These are phyloP conservation scores for Stemphylium vesicarium DNA, from an alignment of 2,329 filamentous ascomycete genomes.

Conservation along the genomic window DNA sequence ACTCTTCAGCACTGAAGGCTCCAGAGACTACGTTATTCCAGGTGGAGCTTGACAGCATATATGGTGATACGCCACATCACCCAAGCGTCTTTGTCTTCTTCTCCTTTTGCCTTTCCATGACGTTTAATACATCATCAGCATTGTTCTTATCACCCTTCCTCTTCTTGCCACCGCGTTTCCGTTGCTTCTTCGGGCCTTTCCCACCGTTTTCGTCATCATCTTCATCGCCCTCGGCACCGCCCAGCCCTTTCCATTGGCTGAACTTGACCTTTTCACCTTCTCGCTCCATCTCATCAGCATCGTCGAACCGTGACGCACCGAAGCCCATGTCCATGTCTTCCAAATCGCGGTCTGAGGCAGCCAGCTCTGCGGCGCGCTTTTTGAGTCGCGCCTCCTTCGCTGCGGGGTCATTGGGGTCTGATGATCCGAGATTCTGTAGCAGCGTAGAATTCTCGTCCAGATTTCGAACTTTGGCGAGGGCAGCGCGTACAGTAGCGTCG, in stretches of 20 bases:
- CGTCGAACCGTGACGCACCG: constrained; percentile 83
- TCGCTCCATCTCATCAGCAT: constrained; percentile 81
- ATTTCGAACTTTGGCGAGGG: constrained; percentile 76
- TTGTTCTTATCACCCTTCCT: constrained; percentile 80
- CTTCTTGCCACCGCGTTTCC: constrained; percentile 76
- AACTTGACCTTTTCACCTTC: constrained; percentile 67
- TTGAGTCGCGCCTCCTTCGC: constrained; percentile 72
- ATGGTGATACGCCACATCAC: neutral
- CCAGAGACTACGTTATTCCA: constrained; percentile 28
- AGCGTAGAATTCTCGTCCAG: constrained; percentile 55
- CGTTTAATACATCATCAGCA: constrained; percentile 78
- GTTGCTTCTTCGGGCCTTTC: constrained; percentile 63
- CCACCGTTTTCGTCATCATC: constrained; percentile 53
- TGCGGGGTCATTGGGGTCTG: constrained; percentile 35
- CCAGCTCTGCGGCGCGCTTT: constrained; percentile 69
- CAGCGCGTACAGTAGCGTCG: constrained; percentile 81
- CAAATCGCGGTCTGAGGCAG: constrained; percentile 75
- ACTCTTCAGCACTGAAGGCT: constrained; percentile 71
- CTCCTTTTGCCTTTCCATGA: constrained; percentile 68
- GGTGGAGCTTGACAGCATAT: constrained; percentile 13
- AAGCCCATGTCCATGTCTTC: constrained; percentile 96
- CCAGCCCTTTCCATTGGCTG: constrained; percentile 65
- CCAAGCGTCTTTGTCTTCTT: constrained; percentile 34
- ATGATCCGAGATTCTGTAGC: constrained; percentile 48
- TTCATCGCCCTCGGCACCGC: constrained; percentile 60